These are phyloP conservation scores for Plantago major DNA, from an alignment of 257 asterid species.

Conservation along the genomic window DNA sequence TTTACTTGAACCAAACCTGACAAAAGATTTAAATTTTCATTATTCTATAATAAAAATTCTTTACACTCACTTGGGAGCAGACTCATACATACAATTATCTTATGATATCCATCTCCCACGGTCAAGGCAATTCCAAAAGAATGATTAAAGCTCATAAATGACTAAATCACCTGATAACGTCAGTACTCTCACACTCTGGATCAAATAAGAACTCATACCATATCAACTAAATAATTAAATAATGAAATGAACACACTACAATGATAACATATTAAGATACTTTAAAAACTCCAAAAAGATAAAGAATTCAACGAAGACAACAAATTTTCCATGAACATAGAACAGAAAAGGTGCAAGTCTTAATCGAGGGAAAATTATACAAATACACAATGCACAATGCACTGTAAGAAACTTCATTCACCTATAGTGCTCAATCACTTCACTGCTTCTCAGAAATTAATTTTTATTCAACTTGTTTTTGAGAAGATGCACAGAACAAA, in stretches of 20 bases:
- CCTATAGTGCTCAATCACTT: slow-evolving; percentile 92
- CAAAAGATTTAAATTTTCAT: too few relatives aligned
- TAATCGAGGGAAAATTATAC: not conserved
- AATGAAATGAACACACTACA: not conserved
- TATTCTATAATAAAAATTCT: too few relatives aligned
- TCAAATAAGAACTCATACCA: not conserved
- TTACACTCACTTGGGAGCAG: too few relatives aligned
- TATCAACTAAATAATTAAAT: not conserved
- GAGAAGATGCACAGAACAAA: slow-evolving; percentile 45
- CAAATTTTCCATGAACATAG: slow-evolving; percentile 2
- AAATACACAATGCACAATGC: slow-evolving; percentile 10
- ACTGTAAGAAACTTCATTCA: slow-evolving; percentile 28
- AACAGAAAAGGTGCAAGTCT: too few relatives aligned
- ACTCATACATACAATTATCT: too few relatives aligned
- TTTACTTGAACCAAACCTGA: too few relatives aligned
- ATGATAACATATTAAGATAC: not conserved
- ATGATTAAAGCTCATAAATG: too few relatives aligned
- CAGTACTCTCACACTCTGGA: too few relatives aligned
- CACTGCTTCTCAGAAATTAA: slow-evolving; percentile 87
- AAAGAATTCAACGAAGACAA: slow-evolving; percentile 9
- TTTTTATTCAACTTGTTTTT: slow-evolving; percentile 66
- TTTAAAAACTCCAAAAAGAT: too few relatives aligned
- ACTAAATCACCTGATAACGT: too few relatives aligned
- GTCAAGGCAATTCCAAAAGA: too few relatives aligned
- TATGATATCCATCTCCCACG: too few relatives aligned